Percentiles rank a stretch among this genome's conserved stretches.
These are phyloP conservation scores for Mortierella sp. DNA, from an alignment of 371 early-diverging fungal genomes.

Conservation along the genomic window DNA sequence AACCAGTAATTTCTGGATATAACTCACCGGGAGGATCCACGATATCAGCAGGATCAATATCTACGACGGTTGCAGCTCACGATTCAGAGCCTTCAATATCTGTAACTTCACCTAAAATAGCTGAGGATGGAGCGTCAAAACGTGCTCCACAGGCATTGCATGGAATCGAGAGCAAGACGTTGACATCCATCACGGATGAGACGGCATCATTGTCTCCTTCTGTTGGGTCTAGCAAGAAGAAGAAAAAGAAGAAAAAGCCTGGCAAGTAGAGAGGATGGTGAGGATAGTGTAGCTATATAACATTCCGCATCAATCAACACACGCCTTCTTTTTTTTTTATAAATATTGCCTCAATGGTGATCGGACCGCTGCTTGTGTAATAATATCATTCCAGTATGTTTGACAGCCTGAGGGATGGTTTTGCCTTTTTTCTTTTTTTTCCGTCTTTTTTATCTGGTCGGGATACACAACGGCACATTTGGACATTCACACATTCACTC, in stretches of 20 bases:
- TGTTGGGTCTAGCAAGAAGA: conserved; percentile 5
- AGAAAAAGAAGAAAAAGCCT: conserved; percentile 17
- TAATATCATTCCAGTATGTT: too few species aligned
- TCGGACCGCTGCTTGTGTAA: too few species aligned
- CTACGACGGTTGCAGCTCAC: neutral
- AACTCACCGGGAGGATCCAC: neutral
- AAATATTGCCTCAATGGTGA: too few species aligned
- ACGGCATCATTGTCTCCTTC: conserved; percentile 10
- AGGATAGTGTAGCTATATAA: neutral
- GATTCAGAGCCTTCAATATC: neutral
- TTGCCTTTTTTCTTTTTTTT: too few species aligned
- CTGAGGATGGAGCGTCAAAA: neutral
- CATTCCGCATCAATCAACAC: too few species aligned
- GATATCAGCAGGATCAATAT: neutral
- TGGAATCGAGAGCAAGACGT: neutral
- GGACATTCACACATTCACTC: neutral
- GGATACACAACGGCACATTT: too few species aligned
- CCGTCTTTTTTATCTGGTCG: too few species aligned
- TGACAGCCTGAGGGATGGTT: too few species aligned
- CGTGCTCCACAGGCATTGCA: neutral
- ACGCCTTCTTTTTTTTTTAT: neutral
- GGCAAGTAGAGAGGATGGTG: neutral
- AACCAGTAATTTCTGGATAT: neutral
- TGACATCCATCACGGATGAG: neutral
- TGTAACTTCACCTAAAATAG: neutral